Evolutionary conservation across 23 red algal genomes (phyloP), one percentile per base, ranked within the genome.

Genomic region (Gracilariopsis chorda): DNA sequence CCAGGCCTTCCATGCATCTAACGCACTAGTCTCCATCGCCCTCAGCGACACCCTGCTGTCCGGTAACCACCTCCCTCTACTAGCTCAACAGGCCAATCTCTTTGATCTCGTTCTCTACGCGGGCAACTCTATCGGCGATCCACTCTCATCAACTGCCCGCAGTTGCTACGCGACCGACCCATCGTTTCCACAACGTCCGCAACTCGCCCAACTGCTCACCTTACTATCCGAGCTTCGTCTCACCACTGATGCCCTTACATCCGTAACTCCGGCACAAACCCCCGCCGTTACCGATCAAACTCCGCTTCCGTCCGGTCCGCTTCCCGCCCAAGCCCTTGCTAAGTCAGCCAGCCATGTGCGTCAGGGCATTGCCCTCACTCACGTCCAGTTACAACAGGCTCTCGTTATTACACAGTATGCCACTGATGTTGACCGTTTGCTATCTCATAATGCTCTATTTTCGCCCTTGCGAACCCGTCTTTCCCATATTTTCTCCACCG

Each of bases 51-150:
- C 46, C 9, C 30, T 63, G 7, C 49, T 65, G 32, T 47, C 17
- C 49, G 46, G 16, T 2, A 73, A 23, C 33, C 67, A 73, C n/a
- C 28, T n/a, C 35, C 43, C 59, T 9, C 42, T 89, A 21, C 42
- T 64, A 17, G 69, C 65, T 27, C 61, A 64, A 12, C 65, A 73
- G 69, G 46, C 58, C 3, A 33, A 8, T 9, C 65, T 89, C 7
- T 58, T 61, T 25, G 51, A 51, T 21, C 69, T 78, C 36, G 85
- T 89, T 3, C 20, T 89, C 35, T 89, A 78, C 21, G 70, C 40
- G 3, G 37, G 28, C 40, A 35, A 73, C 40, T 11, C 67, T 2
- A 1, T 46, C 3, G 67, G 13, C 13, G 67, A 73, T 5, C 67
- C 67, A 3, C 9, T 73, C 3, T 3, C 67, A 3, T 4, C 67